Evolutionary conservation across 768 basidiomycete species (phyloP), one percentile per base, ranked within the genome.

Genomic region (Amanita inopinata): DNA sequence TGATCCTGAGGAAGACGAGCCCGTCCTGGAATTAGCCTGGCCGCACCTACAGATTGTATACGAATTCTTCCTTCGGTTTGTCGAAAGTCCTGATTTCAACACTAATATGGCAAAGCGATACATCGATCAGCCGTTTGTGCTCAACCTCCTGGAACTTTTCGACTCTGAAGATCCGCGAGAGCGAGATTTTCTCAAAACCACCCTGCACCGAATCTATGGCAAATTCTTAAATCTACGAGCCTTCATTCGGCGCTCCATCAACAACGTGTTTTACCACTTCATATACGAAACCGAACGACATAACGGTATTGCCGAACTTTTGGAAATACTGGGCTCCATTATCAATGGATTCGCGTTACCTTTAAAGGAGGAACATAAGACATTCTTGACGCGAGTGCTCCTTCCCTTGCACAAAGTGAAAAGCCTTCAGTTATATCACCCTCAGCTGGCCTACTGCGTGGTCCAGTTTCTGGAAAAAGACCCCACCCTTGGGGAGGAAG

Each of bases 391-490:
- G 23, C 83, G 93, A 24, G 90, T 86, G 11, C 81, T 98, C 49
- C 77, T 98, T 40, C 96, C 96, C 2, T 67, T 99, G 22, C 96
- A 99, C 74, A 99, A 98, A 69, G 94, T 87, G 59, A 97, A 96
- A 67, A 87, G 83, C 50, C 72, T 99, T n/a, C 89, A 94, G 15
- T 73, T 99, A 52, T 99, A 98, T 55, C 96, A 99, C 53, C 96
- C 96, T n/a, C 96, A 98, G 59, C 70, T 99, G 40, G 96, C 96
- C 20, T 99, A 99, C 63, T 99, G 96, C 56, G 91, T 98, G 28
- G 96, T 99, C 1, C 96, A 98, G 62, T 99, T 97, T 69, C 63
- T 98, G 49, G 96, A 99, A 61, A 99, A 99, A 67, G 96, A 98
- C 49, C 74, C 90, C 2, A 61, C 76, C 4, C 70, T 98, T 34